Evolutionary conservation across 139 green algal genomes (phyloP).

Genomic region (Chlamydomonas sp.): DNA sequence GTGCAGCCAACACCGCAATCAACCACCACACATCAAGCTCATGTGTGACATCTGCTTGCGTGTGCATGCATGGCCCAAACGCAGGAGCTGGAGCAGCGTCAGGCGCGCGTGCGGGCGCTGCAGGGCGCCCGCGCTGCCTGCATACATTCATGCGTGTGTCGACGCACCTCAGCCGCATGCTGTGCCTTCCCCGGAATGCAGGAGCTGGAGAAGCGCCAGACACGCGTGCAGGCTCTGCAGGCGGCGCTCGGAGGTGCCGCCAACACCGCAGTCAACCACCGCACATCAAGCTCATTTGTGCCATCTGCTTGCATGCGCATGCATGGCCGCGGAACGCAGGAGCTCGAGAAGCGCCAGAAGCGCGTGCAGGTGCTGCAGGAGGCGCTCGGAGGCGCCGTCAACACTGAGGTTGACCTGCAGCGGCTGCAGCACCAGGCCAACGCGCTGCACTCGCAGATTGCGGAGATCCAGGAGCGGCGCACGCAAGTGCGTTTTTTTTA

Average conservation of each 20-base stretch:
- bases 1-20: no score
- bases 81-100: constrained; percentile 29
- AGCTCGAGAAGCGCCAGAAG: constrained; percentile 45
- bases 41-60: no score
- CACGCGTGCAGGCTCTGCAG: neutral
- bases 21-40: no score
- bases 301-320: constrained; percentile 16
- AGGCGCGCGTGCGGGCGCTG: neutral
- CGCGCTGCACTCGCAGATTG: constrained; percentile 36
- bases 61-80: constrained; percentile 38
- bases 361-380: constrained; percentile 35
- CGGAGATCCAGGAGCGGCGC: constrained; percentile 33
- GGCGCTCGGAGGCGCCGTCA: constrained; percentile 38
- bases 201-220: neutral
- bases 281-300: no score
- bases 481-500: neutral
- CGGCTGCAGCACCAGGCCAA: constrained; percentile 37
- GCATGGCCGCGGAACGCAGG: constrained; percentile 38
- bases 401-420: constrained; percentile 45
- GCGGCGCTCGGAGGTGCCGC: neutral
- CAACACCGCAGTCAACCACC: neutral
- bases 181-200: no score
- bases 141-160: neutral
- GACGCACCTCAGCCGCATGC: neutral
- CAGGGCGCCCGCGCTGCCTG: neutral